These are phyloP conservation scores for Trametes coccinea DNA, from an alignment of 768 basidiomycete genomes.

Conservation along the genomic window DNA sequence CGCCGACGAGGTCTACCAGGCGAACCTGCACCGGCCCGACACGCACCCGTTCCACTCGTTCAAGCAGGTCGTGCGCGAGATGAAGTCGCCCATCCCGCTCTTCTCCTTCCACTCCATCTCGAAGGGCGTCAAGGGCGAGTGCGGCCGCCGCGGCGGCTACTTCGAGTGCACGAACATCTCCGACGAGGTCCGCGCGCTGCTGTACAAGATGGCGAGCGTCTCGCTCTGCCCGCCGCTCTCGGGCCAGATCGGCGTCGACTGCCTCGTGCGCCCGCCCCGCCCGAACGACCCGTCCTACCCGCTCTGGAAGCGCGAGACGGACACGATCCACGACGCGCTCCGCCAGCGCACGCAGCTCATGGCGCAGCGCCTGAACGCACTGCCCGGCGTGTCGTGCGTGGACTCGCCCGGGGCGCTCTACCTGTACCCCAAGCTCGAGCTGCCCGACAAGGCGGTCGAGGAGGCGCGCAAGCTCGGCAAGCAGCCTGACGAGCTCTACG, in stretches of 20 bases:
- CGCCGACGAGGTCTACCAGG: constrained; percentile 99
- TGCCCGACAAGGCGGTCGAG: constrained; percentile 71
- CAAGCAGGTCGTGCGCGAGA: constrained; percentile 78
- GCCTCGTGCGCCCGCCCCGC: constrained; percentile 81
- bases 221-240: constrained; percentile 85
- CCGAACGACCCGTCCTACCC: constrained; percentile 72
- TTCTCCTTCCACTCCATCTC: constrained; percentile 97
- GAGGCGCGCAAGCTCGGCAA: constrained; percentile 73
- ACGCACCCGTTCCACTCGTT: constrained; percentile 87
- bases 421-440: constrained; percentile 80
- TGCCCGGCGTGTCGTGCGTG: constrained; percentile 90
- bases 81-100: constrained; percentile 75
- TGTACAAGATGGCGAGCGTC: constrained; percentile 97
- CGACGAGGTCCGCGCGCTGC: constrained; percentile 74
- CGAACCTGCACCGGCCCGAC: constrained; percentile 73
- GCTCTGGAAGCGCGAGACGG: constrained; percentile 84
- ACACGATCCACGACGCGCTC: constrained; percentile 73
- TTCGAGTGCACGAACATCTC: constrained; percentile 88
- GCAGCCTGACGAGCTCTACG: constrained; percentile 88
- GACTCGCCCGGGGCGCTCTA: constrained; percentile 92
- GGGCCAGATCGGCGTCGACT: constrained; percentile 94
- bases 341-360: constrained; percentile 69
- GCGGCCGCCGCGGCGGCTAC: constrained; percentile 96
- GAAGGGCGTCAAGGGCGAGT: constrained; percentile 95
- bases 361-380: constrained; percentile 74